These are phyloP conservation scores for Incumbomyces lentus DNA, from an alignment of 2,329 filamentous ascomycete genomes.

Conservation along the genomic window DNA sequence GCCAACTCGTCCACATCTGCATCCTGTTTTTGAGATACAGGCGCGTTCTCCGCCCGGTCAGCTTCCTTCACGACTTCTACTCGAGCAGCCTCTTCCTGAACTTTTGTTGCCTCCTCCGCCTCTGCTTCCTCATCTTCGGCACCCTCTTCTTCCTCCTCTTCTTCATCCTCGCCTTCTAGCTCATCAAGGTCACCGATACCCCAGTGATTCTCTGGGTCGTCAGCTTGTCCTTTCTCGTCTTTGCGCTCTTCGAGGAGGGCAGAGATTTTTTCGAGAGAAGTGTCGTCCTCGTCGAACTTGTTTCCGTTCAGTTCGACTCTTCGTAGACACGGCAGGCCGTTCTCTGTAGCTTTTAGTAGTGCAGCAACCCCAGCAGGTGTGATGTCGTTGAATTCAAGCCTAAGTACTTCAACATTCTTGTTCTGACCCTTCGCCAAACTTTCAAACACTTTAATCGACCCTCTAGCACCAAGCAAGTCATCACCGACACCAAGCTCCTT, in stretches of 20 bases:
- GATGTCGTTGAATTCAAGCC: conserved; percentile 92
- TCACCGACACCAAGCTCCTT: conserved; percentile 82
- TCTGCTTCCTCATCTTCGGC: conserved; percentile 55
- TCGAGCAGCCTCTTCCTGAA: conserved; percentile 45
- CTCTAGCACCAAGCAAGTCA: conserved; percentile 69
- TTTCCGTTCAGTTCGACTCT: conserved; percentile 94
- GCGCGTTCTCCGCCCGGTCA: conserved; percentile 52
- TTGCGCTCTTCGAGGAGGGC: conserved; percentile 67
- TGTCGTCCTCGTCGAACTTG: conserved; percentile 80
- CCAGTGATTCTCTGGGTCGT: conserved; percentile 69
- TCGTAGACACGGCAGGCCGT: conserved; percentile 62
- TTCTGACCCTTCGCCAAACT: conserved; percentile 69
- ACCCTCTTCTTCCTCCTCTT: conserved; percentile 58
- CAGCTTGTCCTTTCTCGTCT: conserved; percentile 51
- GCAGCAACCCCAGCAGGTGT: conserved; percentile 62
- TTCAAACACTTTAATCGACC: conserved; percentile 60
- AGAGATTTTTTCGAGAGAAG: conserved; percentile 56
- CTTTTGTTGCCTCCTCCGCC: conserved; percentile 47
- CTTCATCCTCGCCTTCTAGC: conserved; percentile 63
- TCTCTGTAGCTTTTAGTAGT: conserved; percentile 57
- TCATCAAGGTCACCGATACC: conserved; percentile 79
- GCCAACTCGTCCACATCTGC: conserved; percentile 75
- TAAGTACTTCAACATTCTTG: conserved; percentile 64
- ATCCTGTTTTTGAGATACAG: conserved; percentile 62
- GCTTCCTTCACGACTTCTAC: conserved; percentile 63